Evolutionary conservation across 768 basidiomycete genomes (phyloP).

Genomic region (Hygrocybe coccinea): DNA sequence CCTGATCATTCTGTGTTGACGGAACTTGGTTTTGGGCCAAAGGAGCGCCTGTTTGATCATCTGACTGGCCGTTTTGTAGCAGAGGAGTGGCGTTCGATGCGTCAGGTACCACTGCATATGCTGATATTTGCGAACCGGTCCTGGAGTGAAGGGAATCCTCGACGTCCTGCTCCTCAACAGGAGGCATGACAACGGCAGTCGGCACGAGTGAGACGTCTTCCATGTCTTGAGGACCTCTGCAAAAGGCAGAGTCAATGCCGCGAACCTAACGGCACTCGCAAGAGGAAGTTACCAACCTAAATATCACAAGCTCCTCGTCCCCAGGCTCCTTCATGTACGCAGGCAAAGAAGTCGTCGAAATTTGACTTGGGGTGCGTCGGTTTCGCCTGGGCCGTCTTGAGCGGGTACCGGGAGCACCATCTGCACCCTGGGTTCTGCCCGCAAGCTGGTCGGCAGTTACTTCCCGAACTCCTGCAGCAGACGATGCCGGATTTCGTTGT

Average conservation of each 20-base stretch:
- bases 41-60: slow-evolving; percentile 10
- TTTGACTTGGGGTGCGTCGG: slow-evolving; percentile 69
- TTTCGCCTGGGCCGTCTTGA: slow-evolving; percentile 40
- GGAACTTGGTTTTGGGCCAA: slow-evolving; percentile 16
- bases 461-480: slow-evolving; percentile 20
- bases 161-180: slow-evolving; percentile 35
- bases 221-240: slow-evolving; percentile 49
- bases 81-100: slow-evolving; percentile 42
- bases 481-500: background rate
- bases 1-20: background rate
- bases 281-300: slow-evolving; percentile 32
- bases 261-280: background rate
- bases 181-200: slow-evolving; percentile 34
- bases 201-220: slow-evolving; percentile 48
- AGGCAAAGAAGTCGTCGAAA: slow-evolving; percentile 72
- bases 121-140: slow-evolving; percentile 26
- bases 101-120: slow-evolving; percentile 38
- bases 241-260: background rate
- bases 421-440: slow-evolving; percentile 30
- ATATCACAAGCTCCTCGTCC: slow-evolving; percentile 73
- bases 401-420: slow-evolving; percentile 29
- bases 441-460: slow-evolving; percentile 58
- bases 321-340: slow-evolving; percentile 82
- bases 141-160: slow-evolving; percentile 29
- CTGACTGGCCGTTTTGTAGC: slow-evolving; percentile 29